Evolutionary conservation across 768 basidiomycete genomes (phyloP).

Genomic region (Leccinum imitatum): DNA sequence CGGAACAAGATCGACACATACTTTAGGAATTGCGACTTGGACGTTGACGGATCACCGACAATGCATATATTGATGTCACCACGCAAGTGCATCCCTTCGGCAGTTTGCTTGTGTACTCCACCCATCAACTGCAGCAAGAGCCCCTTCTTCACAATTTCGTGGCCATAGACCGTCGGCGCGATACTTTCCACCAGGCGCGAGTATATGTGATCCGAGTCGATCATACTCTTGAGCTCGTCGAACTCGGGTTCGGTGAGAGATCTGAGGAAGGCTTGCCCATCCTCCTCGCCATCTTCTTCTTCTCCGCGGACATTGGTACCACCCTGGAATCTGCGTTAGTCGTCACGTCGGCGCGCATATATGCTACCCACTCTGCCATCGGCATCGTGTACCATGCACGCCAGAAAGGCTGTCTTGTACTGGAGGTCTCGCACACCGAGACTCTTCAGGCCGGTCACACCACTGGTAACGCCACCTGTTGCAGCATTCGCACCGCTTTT

Average conservation of each 20-base stretch:
- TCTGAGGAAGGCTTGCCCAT: conserved; percentile 81
- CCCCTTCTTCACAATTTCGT: conserved; percentile 99
- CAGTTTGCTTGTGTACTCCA: conserved; percentile 95
- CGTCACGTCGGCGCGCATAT: not conserved
- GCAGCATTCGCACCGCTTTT: conserved; percentile 58
- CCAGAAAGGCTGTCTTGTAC: conserved; percentile 98
- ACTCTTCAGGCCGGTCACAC: conserved; percentile 92
- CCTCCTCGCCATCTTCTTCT: conserved; percentile 74
- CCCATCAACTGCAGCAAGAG: conserved; percentile 96
- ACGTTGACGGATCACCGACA: conserved; percentile 94
- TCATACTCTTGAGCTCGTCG: conserved; percentile 93
- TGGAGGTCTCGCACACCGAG: conserved; percentile 93
- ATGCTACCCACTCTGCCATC: conserved; percentile 73
- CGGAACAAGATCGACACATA: conserved; percentile 38
- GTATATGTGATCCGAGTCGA: conserved; percentile 93
- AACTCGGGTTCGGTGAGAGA: conserved; percentile 92
- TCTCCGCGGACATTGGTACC: conserved; percentile 91
- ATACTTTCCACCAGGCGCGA: conserved; percentile 90
- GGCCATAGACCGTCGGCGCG: conserved; percentile 97
- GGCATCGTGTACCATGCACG: conserved; percentile 94
- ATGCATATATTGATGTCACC: conserved; percentile 99
- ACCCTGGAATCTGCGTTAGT: conserved; percentile 43
- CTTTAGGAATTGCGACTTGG: conserved; percentile 99
- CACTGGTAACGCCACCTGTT: conserved; percentile 67
- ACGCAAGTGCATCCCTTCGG: conserved; percentile 96